phyloP scores from a whole-genome alignment of 2,329 filamentous ascomycete genomes.

The Daldinia sp. region DNA sequence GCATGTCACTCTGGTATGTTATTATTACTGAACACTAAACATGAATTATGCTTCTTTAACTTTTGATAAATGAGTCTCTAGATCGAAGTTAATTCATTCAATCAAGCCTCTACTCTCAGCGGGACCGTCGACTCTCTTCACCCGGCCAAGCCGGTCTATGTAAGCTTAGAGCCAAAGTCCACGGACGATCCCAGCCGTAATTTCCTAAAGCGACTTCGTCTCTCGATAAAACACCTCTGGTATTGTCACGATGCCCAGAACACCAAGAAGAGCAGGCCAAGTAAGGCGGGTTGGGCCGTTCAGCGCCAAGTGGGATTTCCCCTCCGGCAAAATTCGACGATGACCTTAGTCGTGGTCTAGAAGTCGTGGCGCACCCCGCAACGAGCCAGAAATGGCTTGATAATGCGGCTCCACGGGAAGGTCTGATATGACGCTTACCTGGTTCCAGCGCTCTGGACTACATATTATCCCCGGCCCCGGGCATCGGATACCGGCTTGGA shows the following conservation, averaged over 20 bases:
- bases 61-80: not conserved
- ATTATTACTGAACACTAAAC: not conserved
- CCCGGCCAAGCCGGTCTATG: conserved; percentile 3
- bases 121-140: conserved; percentile 1
- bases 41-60: not conserved
- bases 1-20: not conserved
- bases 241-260: conserved; percentile 11
- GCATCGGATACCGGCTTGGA: not conserved
- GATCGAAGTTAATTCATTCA: not conserved
- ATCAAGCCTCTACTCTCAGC: not conserved
- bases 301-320: conserved; percentile 11
- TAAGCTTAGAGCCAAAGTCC: not conserved
- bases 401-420: conserved; percentile 7
- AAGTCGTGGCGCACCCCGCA: conserved; percentile 2
- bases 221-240: not conserved
- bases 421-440: not conserved
- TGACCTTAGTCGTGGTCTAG: conserved; percentile 14
- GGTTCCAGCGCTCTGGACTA: conserved; percentile 2
- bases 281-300: conserved; percentile 2
- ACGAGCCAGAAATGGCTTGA: not conserved
- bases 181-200: not conserved
- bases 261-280: conserved; percentile 10
- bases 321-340: conserved; percentile 16
- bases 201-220: conserved; percentile 6
- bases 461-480: not conserved